Evolutionary conservation across 75 land plant genomes (phyloP).

Genomic region (Cupressus sempervirens): DNA sequence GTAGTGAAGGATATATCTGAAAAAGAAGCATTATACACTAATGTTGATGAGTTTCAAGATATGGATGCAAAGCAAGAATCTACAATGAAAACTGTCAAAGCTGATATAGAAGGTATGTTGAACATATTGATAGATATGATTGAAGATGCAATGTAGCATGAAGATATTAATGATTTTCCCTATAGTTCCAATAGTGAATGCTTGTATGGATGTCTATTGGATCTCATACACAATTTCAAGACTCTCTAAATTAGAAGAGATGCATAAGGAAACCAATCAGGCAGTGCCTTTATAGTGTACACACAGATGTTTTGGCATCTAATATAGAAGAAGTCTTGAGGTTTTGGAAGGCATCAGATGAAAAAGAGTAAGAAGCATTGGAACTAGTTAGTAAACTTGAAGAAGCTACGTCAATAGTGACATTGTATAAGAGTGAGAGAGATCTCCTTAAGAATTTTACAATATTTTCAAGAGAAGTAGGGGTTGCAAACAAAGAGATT

Average conservation of each 20-base stretch:
- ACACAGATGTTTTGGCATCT: slow-evolving; percentile 6
- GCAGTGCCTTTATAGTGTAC: not conserved
- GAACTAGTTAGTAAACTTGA: slow-evolving; percentile 34
- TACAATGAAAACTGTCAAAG: not conserved
- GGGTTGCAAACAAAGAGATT: slow-evolving; percentile 28
- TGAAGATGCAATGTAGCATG: slow-evolving; percentile 26
- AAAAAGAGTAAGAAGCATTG: slow-evolving; percentile 10
- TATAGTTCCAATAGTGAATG: slow-evolving; percentile 8
- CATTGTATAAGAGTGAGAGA: slow-evolving; percentile 35
- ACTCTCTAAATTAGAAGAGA: slow-evolving; percentile 5
- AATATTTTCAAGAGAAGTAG: slow-evolving; percentile 31
- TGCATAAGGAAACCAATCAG: slow-evolving; percentile 10
- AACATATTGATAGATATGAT: slow-evolving; percentile 32
- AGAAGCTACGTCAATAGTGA: slow-evolving; percentile 21
- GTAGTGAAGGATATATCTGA: slow-evolving; percentile 21
- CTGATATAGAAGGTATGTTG: slow-evolving; percentile 31
- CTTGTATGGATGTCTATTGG: slow-evolving; percentile 31
- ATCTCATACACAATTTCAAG: slow-evolving; percentile 33
- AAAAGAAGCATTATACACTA: slow-evolving; percentile 26
- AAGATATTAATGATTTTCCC: slow-evolving; percentile 13
- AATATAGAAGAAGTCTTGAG: slow-evolving; percentile 16
- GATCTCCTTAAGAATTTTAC: slow-evolving; percentile 19
- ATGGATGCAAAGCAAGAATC: slow-evolving; percentile 21
- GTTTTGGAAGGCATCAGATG: slow-evolving; percentile 17
- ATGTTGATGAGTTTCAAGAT: slow-evolving; percentile 29